Base-by-base conservation (phyloP, 805 yeast genomes). In the Saccharomycopsis fermentans region DNA sequence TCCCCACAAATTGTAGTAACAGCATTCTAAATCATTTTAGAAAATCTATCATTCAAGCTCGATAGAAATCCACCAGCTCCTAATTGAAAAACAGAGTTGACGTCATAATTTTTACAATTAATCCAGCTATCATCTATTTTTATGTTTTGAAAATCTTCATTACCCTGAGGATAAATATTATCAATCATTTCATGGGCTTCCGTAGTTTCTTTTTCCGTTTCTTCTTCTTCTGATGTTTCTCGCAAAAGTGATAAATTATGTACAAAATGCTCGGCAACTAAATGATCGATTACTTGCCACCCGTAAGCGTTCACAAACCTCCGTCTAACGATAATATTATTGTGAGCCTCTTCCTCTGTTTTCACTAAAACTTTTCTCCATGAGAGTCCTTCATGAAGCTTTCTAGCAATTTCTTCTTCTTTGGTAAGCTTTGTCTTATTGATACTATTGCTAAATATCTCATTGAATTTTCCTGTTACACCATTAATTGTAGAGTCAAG, bases 231-330 rank as follows among this genome's bases (percentile, higher is more conserved):
- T 34, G 19, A 6, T 9, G 40, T 8, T 4, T 43, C n/a, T 19
- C 27, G 8, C 5, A n/a, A 3, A 21, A 11, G 16, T 17, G 19
- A n/a, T 14, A 34, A 11, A 34, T 24, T 21, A 52, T 64, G 65
- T 35, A 55, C 66, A 68, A 87, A 87, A 72, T 87, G 94, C 55
- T 78, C 75, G 14, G 75, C 73, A 1, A 84, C 79, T 61, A 87
- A 66, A 67, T 86, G 94, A 60, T 86, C 90, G 53, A 87, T 73
- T 0, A 86, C 88, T 0, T 81, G 82, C 96, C 96, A 87, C 1
- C 96, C 95, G 70, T 82, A 87, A 0, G 92, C 94, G 71, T 87
- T 87, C 1, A 88, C 77, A 70, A 85, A 86, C 58, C 84, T 71
- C 65, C 91, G 74, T 63, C 94, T 70, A 0, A 86, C 91, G 40